phyloP scores from a whole-genome alignment of 805 yeast genomes.

The Candida ipomoeae region DNA sequence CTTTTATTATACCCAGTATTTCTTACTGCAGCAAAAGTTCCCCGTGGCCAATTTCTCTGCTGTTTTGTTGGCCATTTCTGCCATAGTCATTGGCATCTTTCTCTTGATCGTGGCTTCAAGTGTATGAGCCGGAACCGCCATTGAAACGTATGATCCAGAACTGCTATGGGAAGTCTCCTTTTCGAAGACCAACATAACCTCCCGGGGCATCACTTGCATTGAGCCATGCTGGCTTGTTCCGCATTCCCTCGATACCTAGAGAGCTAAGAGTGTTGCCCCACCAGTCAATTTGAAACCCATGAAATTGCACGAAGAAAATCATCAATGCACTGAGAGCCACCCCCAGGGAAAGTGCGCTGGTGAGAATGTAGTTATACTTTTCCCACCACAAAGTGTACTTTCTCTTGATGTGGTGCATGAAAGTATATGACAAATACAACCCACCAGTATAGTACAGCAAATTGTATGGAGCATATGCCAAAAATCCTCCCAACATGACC shows the following conservation, averaged over 20 bases:
- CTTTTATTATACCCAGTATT: constrained; percentile 9
- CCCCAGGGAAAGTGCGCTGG: constrained; percentile 59
- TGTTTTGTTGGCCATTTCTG: background rate
- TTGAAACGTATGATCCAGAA: background rate
- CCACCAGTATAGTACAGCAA: constrained; percentile 55
- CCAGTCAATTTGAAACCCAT: constrained; percentile 46
- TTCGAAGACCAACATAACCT: constrained; percentile 19
- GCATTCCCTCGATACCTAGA: constrained; percentile 36
- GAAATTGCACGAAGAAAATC: constrained; percentile 52
- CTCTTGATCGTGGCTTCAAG: constrained; percentile 7
- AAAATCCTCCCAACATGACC: constrained; percentile 47
- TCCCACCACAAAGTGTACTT: constrained; percentile 61
- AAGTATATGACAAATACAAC: constrained; percentile 51
- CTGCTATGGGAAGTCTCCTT: constrained; percentile 12
- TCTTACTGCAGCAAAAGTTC: constrained; percentile 5
- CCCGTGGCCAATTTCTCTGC: constrained; percentile 11
- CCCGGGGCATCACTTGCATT: constrained; percentile 24
- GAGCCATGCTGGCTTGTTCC: constrained; percentile 26
- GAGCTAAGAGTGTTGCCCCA: constrained; percentile 53
- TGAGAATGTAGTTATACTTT: constrained; percentile 61
- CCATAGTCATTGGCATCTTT: constrained; percentile 1
- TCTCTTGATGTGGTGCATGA: constrained; percentile 52
- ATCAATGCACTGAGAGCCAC: constrained; percentile 58
- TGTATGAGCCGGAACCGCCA: background rate
- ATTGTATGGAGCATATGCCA: constrained; percentile 49